phyloP scores from a whole-genome alignment of 1,139 yeast genomes.

The Magnusiomyces magnusii region DNA sequence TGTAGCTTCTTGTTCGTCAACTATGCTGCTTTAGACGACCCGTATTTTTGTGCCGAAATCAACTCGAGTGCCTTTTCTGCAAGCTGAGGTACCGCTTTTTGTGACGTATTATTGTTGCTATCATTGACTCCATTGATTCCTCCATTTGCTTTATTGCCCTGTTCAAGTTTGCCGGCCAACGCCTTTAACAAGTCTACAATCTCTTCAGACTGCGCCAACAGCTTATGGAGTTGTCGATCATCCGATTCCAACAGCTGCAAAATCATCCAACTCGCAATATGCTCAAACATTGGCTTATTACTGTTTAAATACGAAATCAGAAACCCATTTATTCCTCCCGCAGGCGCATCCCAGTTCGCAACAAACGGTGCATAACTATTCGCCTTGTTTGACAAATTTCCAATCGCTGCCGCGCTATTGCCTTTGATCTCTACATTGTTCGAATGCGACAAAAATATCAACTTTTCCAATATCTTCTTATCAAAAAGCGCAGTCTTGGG shows the following conservation, averaged over 20 bases:
- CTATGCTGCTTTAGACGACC: neutral
- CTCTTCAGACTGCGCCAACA: slow-evolving; percentile 32
- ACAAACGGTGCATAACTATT: slow-evolving; percentile 74
- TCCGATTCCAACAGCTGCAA: slow-evolving; percentile 87
- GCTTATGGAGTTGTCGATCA: slow-evolving; percentile 50
- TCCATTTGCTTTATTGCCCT: no score
- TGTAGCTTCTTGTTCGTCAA: neutral
- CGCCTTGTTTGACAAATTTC: slow-evolving; percentile 88
- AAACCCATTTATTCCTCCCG: slow-evolving; percentile 82
- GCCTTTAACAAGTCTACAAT: slow-evolving; percentile 30
- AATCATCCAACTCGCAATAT: slow-evolving; percentile 96
- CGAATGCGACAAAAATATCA: slow-evolving; percentile 84
- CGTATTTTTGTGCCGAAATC: neutral
- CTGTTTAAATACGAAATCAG: slow-evolving; percentile 71
- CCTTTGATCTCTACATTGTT: slow-evolving; percentile 95
- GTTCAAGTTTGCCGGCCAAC: slow-evolving; percentile 23
- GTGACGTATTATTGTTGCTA: slow-evolving; percentile 8
- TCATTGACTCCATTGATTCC: neutral
- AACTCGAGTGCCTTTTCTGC: neutral
- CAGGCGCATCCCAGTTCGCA: slow-evolving; percentile 70
- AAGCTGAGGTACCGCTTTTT: slow-evolving; percentile 16
- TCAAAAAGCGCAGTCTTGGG: slow-evolving; percentile 79
- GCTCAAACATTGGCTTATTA: slow-evolving; percentile 94
- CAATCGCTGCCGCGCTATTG: slow-evolving; percentile 96
- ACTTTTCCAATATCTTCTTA: slow-evolving; percentile 77